Percentiles rank a stretch among this genome's conserved stretches.
phyloP scores from a whole-genome alignment of 2,329 filamentous ascomycete species.

The Sporothrix variecibatus region DNA sequence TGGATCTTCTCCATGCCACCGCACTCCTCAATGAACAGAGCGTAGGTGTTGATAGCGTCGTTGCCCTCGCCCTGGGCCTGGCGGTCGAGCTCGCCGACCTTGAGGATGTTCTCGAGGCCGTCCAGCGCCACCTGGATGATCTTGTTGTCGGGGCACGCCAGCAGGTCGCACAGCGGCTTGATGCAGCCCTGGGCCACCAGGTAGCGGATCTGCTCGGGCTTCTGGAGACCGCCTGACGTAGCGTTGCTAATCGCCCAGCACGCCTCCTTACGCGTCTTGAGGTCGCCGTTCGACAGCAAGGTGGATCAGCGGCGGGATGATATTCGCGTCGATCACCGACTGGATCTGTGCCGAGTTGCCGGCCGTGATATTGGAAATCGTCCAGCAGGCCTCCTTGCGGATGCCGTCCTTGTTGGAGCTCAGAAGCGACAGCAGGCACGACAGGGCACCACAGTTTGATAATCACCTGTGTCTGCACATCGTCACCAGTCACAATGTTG shows the following conservation, averaged over 20 bases:
- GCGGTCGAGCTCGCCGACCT: constrained; percentile 99
- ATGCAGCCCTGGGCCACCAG: constrained; percentile 93
- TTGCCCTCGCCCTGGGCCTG: constrained; percentile 74
- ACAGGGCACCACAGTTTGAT: constrained; percentile 97
- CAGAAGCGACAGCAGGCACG: constrained; percentile 87
- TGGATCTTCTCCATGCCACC: constrained; percentile 99
- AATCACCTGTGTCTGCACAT: constrained; percentile 98
- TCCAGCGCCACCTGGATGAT: constrained; percentile 99
- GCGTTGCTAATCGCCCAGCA: constrained; percentile 99
- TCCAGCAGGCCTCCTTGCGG: constrained; percentile 99
- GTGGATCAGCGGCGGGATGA: constrained; percentile 94
- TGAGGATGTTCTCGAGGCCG: constrained; percentile 97
- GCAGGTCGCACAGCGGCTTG: constrained; percentile 92
- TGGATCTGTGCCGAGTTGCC: constrained; percentile 98
- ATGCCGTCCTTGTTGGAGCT: constrained; percentile 99
- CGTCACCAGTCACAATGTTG: constrained; percentile 98
- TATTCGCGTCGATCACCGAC: constrained; percentile 92
- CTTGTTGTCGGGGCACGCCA: constrained; percentile 98
- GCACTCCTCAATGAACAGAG: constrained; percentile 97
- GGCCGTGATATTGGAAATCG: constrained; percentile 97
- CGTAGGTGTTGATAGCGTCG: constrained; percentile 91
- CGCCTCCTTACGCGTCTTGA: constrained; percentile 98
- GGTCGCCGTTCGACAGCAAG: constrained; percentile 95
- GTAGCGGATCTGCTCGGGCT: constrained; percentile 97
- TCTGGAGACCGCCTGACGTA: constrained; percentile 94